These are phyloP conservation scores for Emmonsiellopsis sp. DNA, from an alignment of 2,329 filamentous ascomycete genomes.

Conservation along the genomic window DNA sequence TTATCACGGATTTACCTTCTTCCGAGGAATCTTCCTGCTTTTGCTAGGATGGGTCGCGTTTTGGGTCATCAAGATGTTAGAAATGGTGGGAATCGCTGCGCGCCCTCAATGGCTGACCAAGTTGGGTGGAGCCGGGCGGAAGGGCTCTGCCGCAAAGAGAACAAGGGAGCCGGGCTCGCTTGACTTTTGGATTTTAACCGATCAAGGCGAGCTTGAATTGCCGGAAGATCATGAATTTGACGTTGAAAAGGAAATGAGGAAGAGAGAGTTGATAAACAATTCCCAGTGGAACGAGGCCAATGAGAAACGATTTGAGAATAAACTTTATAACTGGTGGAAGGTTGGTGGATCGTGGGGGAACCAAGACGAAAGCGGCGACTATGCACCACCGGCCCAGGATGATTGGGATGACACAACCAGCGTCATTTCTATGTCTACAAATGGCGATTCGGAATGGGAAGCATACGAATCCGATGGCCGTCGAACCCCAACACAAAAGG, in stretches of 20 bases:
- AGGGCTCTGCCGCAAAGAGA: conserved; percentile 10
- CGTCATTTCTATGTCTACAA: conserved; percentile 54
- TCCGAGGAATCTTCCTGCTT: conserved; percentile 64
- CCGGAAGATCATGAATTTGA: conserved; percentile 60
- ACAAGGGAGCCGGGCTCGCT: conserved; percentile 21
- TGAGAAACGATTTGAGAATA: conserved; percentile 61
- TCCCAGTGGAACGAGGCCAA: conserved; percentile 36
- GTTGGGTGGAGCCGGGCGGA: conserved; percentile 22
- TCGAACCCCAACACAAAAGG: conserved; percentile 64
- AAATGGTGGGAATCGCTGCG: conserved; percentile 50
- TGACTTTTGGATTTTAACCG: conserved; percentile 47
- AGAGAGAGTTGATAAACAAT: conserved; percentile 42
- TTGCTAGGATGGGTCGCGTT: conserved; percentile 51
- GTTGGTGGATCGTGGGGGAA: conserved; percentile 77
- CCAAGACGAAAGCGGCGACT: conserved; percentile 72
- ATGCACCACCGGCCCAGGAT: conserved; percentile 47
- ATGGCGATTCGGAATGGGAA: conserved; percentile 41
- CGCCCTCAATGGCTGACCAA: conserved; percentile 55
- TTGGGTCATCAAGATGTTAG: conserved; percentile 46
- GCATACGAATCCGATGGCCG: conserved; percentile 42
- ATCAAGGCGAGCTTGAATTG: conserved; percentile 46
- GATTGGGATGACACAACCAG: conserved; percentile 73
- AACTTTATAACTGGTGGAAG: conserved; percentile 78
- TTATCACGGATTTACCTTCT: conserved; percentile 63
- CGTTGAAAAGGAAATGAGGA: conserved; percentile 69